These are phyloP conservation scores for Saccharum spontaneum DNA, from an alignment of 176 grass and related monocot genomes.

Conservation along the genomic window DNA sequence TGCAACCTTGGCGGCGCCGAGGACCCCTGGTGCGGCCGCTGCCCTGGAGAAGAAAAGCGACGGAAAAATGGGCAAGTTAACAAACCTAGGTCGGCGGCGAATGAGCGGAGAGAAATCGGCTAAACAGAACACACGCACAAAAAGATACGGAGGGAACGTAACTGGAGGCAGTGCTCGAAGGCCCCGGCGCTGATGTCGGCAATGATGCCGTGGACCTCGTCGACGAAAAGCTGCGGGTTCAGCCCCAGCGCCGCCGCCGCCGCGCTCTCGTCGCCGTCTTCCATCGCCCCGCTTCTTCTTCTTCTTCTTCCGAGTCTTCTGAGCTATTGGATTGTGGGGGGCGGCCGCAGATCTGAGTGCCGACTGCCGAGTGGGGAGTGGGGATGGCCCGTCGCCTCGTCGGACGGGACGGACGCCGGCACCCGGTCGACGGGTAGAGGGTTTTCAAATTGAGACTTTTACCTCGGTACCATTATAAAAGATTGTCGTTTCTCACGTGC, in stretches of 20 bases:
- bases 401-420: too few species aligned
- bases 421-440: too few species aligned
- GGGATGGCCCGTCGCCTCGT: too few species aligned
- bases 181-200: slow-evolving; percentile 11
- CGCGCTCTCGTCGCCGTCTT: background rate
- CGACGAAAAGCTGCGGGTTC: slow-evolving; percentile 29
- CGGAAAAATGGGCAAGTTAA: slow-evolving; percentile 23
- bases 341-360: background rate
- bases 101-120: background rate
- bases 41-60: slow-evolving; percentile 34
- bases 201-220: slow-evolving; percentile 36
- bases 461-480: too few species aligned
- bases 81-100: background rate
- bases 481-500: too few species aligned
- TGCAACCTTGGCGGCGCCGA: slow-evolving; percentile 16
- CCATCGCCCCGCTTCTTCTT: slow-evolving; percentile 8
- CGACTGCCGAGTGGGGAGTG: background rate
- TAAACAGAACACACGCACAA: background rate
- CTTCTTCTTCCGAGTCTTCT: background rate
- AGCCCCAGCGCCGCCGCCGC: slow-evolving; percentile 35
- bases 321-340: background rate
- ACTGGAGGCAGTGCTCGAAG: slow-evolving; percentile 50
- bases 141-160: background rate
- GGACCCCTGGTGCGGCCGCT: slow-evolving; percentile 5
- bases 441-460: too few species aligned